Percentiles rank a stretch among this genome's conserved stretches.
Conservation (phyloP, 1,284 basidiomycete genomes). For the Leccinum fallax region DNA sequence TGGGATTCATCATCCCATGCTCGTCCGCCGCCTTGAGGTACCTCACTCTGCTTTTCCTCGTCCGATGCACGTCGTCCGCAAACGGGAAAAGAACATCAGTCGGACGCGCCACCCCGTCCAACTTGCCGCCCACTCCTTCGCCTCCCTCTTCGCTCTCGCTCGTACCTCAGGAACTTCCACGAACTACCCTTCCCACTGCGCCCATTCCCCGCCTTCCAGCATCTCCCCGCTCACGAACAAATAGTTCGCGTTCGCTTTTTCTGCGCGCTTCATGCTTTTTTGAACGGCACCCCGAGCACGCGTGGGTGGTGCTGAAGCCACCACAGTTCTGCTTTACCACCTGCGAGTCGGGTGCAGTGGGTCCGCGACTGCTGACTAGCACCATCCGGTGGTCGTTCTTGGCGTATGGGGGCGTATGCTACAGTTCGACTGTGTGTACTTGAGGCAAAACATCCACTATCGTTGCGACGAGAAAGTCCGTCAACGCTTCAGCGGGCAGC, state of each 20-base stretch:
- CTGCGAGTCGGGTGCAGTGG: constrained; percentile 98
- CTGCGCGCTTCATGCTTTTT: constrained; percentile 95
- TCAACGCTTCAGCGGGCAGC: constrained; percentile 75
- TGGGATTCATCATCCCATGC: constrained; percentile 65
- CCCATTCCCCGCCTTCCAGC: constrained; percentile 86
- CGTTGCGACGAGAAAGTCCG: constrained; percentile 92
- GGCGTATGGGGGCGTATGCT: constrained; percentile 68
- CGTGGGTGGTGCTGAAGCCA: constrained; percentile 97
- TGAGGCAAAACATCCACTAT: constrained; percentile 69
- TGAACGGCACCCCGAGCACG: constrained; percentile 91
- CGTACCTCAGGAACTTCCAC: constrained; percentile 70
- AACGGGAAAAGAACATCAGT: constrained; percentile 99
- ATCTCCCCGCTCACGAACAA: constrained; percentile 92
- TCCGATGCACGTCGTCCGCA: constrained; percentile 96
- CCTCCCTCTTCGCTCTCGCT: constrained; percentile 68
- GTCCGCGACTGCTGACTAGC: constrained; percentile 99
- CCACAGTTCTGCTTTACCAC: constrained; percentile 98
- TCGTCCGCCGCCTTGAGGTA: constrained; percentile 96
- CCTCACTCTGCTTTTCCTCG: constrained; percentile 86
- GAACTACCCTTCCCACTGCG: constrained; percentile 92
- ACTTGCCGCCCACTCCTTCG: constrained; percentile 64
- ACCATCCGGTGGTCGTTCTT: constrained; percentile 94
- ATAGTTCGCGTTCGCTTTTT: constrained; percentile 98
- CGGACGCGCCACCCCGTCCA: constrained; percentile 88
- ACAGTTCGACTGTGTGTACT: constrained; percentile 99